These are phyloP conservation scores for Oryza longistaminata DNA, from an alignment of 176 grass and related monocot genomes.

Conservation along the genomic window DNA sequence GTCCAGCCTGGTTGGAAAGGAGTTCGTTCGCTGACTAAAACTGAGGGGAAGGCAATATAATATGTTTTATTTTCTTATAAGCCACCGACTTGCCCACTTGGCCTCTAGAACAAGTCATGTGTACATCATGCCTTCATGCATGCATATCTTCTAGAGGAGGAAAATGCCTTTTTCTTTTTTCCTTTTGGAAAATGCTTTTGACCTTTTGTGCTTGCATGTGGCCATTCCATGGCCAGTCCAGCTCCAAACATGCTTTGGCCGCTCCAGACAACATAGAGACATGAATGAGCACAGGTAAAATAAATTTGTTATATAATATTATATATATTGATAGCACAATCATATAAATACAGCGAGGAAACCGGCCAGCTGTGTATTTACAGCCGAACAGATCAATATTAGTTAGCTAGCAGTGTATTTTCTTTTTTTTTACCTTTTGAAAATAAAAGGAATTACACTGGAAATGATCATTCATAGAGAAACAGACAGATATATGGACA, in stretches of 20 bases:
- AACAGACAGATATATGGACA: not conserved
- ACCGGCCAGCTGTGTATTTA: not conserved
- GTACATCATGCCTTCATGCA: not conserved
- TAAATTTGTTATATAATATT: no score
- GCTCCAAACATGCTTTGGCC: not conserved
- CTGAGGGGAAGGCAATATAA: not conserved
- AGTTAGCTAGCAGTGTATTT: not conserved
- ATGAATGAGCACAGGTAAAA: not conserved
- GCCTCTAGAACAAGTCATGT: not conserved
- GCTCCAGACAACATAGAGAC: not conserved
- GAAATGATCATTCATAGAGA: no score
- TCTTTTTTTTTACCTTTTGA: not conserved
- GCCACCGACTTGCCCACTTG: not conserved
- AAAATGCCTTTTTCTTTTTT: not conserved
- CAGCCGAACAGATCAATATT: not conserved
- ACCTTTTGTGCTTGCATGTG: not conserved
- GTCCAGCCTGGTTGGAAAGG: not conserved
- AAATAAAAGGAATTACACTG: not conserved
- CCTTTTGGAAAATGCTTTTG: not conserved
- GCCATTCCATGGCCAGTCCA: not conserved
- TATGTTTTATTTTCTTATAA: not conserved
- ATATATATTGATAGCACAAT: not conserved
- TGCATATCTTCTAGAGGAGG: not conserved
- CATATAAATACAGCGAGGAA: not conserved
- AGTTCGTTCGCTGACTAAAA: not conserved